These are phyloP conservation scores for Neckera pumila DNA, from an alignment of 225 moss, liverwort and hornwort genomes.

Conservation along the genomic window DNA sequence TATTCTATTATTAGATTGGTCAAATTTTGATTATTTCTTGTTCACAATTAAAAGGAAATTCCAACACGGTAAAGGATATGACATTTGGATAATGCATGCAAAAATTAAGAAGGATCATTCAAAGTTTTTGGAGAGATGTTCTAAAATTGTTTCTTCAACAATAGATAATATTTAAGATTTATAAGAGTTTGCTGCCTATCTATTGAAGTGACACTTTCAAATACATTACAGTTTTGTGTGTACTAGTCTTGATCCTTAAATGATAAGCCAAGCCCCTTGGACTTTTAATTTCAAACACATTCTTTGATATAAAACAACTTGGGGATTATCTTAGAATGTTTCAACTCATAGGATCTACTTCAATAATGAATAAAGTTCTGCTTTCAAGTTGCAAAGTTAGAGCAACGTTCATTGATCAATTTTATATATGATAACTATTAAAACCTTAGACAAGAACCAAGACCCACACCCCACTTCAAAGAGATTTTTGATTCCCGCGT, in stretches of 20 bases:
- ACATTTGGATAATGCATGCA: neutral
- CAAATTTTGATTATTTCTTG: neutral
- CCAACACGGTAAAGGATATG: neutral
- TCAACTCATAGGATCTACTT: fast-evolving
- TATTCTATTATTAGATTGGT: neutral
- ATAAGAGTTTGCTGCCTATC: fast-evolving
- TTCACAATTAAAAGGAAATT: neutral
- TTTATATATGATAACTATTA: fast-evolving
- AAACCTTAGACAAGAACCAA: neutral
- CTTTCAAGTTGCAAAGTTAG: neutral
- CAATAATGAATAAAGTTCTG: neutral
- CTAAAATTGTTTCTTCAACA: neutral
- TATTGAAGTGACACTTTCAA: neutral
- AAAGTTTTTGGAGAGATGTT: neutral
- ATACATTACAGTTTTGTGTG: fast-evolving
- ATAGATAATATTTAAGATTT: too few species aligned
- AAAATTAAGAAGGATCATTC: neutral
- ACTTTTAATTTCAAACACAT: neutral
- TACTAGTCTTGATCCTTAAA: neutral
- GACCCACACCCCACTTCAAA: fast-evolving
- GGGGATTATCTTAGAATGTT: neutral
- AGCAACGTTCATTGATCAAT: neutral
- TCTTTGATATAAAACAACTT: neutral
- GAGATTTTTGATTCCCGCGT: neutral
- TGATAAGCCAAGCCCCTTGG: neutral